These are phyloP conservation scores for Trypanosoma vivax DNA, from an alignment of 208 protist species.

Conservation along the genomic window DNA sequence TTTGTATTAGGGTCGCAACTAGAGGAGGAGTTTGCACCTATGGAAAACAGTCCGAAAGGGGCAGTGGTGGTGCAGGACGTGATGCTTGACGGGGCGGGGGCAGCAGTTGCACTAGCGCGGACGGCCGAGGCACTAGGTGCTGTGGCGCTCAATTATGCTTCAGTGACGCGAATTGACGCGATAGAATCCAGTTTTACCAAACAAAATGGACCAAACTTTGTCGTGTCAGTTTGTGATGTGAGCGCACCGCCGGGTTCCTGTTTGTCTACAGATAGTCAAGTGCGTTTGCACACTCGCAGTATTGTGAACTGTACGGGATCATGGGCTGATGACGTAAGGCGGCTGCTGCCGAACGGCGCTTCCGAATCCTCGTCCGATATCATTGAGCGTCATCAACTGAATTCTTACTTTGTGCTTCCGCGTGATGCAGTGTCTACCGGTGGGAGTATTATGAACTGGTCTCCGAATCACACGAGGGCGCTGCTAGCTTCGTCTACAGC, in stretches of 20 bases:
- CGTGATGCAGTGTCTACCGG: constrained; percentile 19
- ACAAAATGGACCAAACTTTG: constrained; percentile 9
- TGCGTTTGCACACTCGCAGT: constrained; percentile 34
- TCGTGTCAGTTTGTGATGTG: constrained; percentile 12
- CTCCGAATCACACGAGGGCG: constrained; percentile 1
- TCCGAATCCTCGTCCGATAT: constrained; percentile 23
- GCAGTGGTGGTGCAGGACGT: constrained; percentile 40
- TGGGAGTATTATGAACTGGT: not conserved
- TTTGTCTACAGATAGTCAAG: not conserved
- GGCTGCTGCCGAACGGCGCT: constrained; percentile 31
- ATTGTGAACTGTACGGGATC: constrained; percentile 70
- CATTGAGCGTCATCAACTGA: constrained; percentile 29
- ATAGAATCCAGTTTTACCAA: not conserved
- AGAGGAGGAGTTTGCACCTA: constrained; percentile 15
- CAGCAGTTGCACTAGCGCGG: constrained; percentile 37
- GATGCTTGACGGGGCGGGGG: constrained; percentile 30
- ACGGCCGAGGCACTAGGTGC: constrained; percentile 75
- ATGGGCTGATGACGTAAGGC: constrained; percentile 50
- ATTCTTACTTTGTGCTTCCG: constrained; percentile 56
- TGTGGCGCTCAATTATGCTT: constrained; percentile 48
- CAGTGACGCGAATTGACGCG: constrained; percentile 23
- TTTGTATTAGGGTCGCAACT: constrained; percentile 19
- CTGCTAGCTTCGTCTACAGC: constrained; percentile 49
- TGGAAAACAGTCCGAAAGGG: constrained; percentile 20
- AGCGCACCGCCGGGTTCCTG: not conserved